Percentiles rank a stretch among this genome's conserved stretches.
Conservation (phyloP, 306 rosid species). For the Ziziphus jujuba region DNA sequence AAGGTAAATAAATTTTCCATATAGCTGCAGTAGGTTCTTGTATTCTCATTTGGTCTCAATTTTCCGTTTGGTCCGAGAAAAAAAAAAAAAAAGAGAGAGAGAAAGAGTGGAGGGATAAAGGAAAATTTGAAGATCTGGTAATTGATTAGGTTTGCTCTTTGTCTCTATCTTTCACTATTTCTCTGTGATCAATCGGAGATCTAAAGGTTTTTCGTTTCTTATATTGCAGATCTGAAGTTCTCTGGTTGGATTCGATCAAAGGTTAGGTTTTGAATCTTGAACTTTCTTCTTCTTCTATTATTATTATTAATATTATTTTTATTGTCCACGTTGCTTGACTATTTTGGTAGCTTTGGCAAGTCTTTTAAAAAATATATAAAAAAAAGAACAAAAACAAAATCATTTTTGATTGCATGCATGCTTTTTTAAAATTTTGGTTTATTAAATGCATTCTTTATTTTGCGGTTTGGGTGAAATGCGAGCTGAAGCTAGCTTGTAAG, state of each 20-base stretch:
- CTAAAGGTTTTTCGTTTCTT: slow-evolving; percentile 9
- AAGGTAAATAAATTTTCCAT: slow-evolving; percentile 26
- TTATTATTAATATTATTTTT: too few species aligned
- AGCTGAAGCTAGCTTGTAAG: too few species aligned
- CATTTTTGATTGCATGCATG: too few species aligned
- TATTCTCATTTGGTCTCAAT: not conserved
- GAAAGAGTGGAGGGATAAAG: not conserved
- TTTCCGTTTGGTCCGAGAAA: slow-evolving; percentile 10
- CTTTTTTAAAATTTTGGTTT: too few species aligned
- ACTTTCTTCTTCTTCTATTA: not conserved
- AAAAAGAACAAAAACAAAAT: too few species aligned
- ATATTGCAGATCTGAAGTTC: slow-evolving; percentile 38
- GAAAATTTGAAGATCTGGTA: slow-evolving; percentile 31
- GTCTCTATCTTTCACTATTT: not conserved
- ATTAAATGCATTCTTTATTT: too few species aligned
- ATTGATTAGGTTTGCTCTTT: not conserved
- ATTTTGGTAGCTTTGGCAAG: too few species aligned
- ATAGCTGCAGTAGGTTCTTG: not conserved
- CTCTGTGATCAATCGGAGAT: not conserved
- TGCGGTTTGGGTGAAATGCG: too few species aligned
- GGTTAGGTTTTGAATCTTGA: not conserved
- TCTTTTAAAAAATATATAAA: too few species aligned
- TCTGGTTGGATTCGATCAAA: slow-evolving; percentile 10
- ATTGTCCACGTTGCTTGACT: too few species aligned
- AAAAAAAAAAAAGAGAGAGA: too few species aligned